A percentile compares a stretch with the other conserved stretches of the same genome.
Conservation (phyloP, 441 rosid genomes). For the Bruguiera hainesii region DNA sequence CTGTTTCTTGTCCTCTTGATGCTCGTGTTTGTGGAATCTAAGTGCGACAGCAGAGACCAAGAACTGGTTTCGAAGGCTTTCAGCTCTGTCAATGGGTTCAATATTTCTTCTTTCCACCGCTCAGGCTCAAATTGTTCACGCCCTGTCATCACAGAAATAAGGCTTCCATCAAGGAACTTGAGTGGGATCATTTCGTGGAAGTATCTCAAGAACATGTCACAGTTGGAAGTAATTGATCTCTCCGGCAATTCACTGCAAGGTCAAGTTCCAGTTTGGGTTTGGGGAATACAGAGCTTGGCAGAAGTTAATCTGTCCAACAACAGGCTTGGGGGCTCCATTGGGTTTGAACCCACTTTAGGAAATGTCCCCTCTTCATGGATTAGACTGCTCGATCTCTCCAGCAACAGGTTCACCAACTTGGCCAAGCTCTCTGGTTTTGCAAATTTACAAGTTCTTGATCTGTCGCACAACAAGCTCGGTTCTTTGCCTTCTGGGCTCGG, state of each 20-base stretch:
- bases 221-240: slow-evolving; percentile 52
- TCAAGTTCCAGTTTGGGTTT: slow-evolving; percentile 60
- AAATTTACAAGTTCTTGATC: slow-evolving; percentile 47
- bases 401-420: slow-evolving; percentile 66
- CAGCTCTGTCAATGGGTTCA: slow-evolving; percentile 58
- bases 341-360: slow-evolving; percentile 24
- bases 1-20: slow-evolving; percentile 38
- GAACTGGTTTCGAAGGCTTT: slow-evolving; percentile 47
- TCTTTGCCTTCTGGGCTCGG: slow-evolving; percentile 49
- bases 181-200: slow-evolving; percentile 67
- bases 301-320: slow-evolving; percentile 54
- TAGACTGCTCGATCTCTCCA: slow-evolving; percentile 57
- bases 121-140: slow-evolving; percentile 38
- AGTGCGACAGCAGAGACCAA: slow-evolving; percentile 44
- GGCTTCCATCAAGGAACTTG: slow-evolving; percentile 54
- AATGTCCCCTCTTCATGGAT: slow-evolving; percentile 37
- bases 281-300: slow-evolving; percentile 44
- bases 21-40: slow-evolving; percentile 37
- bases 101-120: slow-evolving; percentile 41
- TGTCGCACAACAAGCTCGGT: slow-evolving; percentile 56
- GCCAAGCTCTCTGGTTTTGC: slow-evolving; percentile 50
- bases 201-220: slow-evolving; percentile 45
- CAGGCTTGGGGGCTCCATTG: slow-evolving; percentile 64
- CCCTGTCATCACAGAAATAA: slow-evolving; percentile 30
- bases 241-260: slow-evolving; percentile 72